Base-by-base conservation (phyloP, 352 stramenopile genomes). In the Phytopythium oedochilum region DNA sequence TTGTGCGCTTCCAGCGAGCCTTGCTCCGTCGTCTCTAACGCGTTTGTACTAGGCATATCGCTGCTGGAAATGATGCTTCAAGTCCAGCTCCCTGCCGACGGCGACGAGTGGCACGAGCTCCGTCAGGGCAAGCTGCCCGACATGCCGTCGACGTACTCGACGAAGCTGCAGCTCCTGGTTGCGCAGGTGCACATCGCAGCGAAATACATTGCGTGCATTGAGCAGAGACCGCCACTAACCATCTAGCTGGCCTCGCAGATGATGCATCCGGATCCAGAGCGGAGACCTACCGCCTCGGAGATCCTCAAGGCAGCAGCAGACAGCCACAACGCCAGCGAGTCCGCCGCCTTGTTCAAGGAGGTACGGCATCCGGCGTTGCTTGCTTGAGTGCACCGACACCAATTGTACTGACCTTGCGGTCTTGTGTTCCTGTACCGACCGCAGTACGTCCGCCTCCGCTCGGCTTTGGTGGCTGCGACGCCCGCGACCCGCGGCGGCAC, bases 31-130 rank as follows among this genome's bases (percentile, higher is more conserved):
- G n/a, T n/a, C n/a, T n/a, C 32, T 36, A 36, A 36, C 32, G 32
- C 32, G 22, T 12, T 6, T 5, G 34, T 10, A n/a, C 8, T 28
- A 90, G 80, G 78, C 4, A 85, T 90, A 38, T 88, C 72, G 52
- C 68, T 90, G 63, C 51, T 90, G 14, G 78, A 93, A 55, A 60
- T 89, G 39, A 68, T 63, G 14, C 74, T 75, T 2, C 55, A 69
- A 36, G 60, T 71, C 1, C 47, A 47, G 14, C 56, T 90, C 12
- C 81, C 83, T 39, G 44, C 70, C 26, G 71, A 68, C 25, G 85
- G 83, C 23, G 69, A 85, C 3, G 29, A 67, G 18, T 94, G 85
- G 85, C 85, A 93, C 60, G 61, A 61, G n/a, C 52, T 94, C 23
- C 74, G 85, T 42, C 46, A 75, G 29, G 78, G 73, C 36, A 29